Evolutionary conservation across 345 rosid genomes (phyloP), one percentile per base, ranked within the genome.

Genomic region (Psidium friedrichsthalianum): DNA sequence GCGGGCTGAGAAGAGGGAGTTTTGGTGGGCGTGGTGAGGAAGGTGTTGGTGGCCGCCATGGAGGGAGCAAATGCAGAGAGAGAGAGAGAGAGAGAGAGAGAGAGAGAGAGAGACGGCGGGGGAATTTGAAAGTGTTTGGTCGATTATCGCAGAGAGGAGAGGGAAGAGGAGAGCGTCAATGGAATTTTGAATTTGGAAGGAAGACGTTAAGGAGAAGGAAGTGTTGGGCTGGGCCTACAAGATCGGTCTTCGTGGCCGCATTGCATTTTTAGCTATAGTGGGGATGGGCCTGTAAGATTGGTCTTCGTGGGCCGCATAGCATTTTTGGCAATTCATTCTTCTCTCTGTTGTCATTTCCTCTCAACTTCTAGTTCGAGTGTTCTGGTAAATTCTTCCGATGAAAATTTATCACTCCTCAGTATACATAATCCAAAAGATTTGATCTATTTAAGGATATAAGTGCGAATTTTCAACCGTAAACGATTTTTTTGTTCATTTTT

Each of bases 21-120:
- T 85, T 93, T 95, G 1, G 92, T 90, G 10, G 99, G 95, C 6
- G 96, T 93, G 9, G 90, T 90, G 3, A 92, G 86, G 86, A 69
- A 78, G 69, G 88, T 22, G 83, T 89, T 93, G 61, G 94, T 69
- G 40, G 93, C 90, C 88, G 94, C 92, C 95, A 93, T 94, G 80
- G 47, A 69, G 3, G 47, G 36, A 69, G 80, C 80, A 69, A 40
- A 69, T 89, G 93, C 76, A 53, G 83, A 24, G 83, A 86, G 76
- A 74, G 51, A 27, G 27, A 24, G 22, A 18, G 25, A 58, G 86
- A 80, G 88, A 74, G 44, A 42, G 44, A 42, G 76, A 74, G 51
- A 27, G 27, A 16, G 22, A 18, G 25, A 58, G 86, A 80, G 87
- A 74, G 42, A 40, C n/a, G n/a, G n/a, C n/a, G 36, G 44, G 6